phyloP scores from a whole-genome alignment of 192 early-diverging fungal genomes.

The Umbelopsis sp. region DNA sequence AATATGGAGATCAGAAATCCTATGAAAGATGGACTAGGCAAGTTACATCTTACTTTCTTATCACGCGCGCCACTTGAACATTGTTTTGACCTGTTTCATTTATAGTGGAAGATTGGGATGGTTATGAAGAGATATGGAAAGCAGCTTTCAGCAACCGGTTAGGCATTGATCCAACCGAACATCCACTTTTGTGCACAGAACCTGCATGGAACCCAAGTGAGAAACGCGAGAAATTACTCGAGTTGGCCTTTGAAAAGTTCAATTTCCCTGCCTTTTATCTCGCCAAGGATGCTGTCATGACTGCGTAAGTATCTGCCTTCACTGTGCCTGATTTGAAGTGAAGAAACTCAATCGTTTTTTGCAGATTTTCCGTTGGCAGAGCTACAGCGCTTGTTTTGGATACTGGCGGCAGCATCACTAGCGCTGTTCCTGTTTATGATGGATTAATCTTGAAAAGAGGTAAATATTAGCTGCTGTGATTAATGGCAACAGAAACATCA shows the following conservation, averaged over 20 bases:
- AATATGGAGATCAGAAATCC: conserved; percentile 86
- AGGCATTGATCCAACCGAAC: conserved; percentile 76
- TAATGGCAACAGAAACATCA: background rate
- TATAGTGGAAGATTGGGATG: conserved; percentile 93
- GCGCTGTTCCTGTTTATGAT: conserved; percentile 95
- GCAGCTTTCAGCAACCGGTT: conserved; percentile 76
- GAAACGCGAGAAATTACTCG: conserved; percentile 83
- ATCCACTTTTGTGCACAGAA: conserved; percentile 92
- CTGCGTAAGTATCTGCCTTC: conserved; percentile 63
- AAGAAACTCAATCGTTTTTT: background rate
- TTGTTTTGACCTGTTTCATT: background rate
- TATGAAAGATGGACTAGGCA: conserved; percentile 85
- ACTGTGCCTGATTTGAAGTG: too few relatives aligned
- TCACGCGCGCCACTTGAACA: background rate
- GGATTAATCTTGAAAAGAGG: conserved; percentile 95
- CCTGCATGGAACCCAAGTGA: conserved; percentile 89
- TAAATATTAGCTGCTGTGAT: background rate
- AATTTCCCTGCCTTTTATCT: conserved; percentile 92
- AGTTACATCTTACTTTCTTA: background rate
- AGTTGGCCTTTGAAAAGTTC: conserved; percentile 96
- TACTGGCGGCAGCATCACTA: conserved; percentile 86
- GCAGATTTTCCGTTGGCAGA: conserved; percentile 85
- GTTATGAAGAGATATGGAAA: conserved; percentile 90
- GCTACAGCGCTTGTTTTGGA: conserved; percentile 91
- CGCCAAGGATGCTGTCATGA: conserved; percentile 88